These are phyloP conservation scores for Mollisiaceae sp. DNA, from an alignment of 2,329 filamentous ascomycete species.

Conservation along the genomic window DNA sequence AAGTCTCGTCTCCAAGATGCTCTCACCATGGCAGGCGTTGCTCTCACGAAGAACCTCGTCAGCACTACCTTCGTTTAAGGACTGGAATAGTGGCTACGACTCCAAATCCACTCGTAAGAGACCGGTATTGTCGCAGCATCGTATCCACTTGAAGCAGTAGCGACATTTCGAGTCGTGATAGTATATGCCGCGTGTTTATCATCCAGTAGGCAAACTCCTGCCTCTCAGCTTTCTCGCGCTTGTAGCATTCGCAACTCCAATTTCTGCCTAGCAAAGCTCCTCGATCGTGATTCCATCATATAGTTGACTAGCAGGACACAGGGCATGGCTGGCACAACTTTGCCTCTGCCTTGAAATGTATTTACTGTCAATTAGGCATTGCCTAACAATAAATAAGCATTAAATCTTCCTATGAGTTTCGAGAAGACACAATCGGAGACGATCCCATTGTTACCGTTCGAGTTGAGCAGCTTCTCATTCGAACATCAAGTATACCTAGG, in stretches of 20 bases:
- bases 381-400: conserved; percentile 62
- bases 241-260: conserved; percentile 48
- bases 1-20: not conserved
- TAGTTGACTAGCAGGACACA: conserved; percentile 55
- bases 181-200: conserved; percentile 15
- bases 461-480: conserved; percentile 69
- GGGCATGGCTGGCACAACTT: conserved; percentile 61
- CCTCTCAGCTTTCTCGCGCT: conserved; percentile 56
- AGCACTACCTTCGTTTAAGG: conserved; percentile 32
- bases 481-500: conserved; percentile 55
- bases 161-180: conserved; percentile 24
- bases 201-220: conserved; percentile 47
- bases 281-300: conserved; percentile 57
- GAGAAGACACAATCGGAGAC: conserved; percentile 55
- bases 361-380: conserved; percentile 58
- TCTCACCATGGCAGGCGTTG: conserved; percentile 26
- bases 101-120: conserved; percentile 25
- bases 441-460: conserved; percentile 60
- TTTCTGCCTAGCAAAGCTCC: conserved; percentile 57
- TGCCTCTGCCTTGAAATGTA: conserved; percentile 47
- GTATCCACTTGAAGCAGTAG: conserved; percentile 23
- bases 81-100: conserved; percentile 32
- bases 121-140: conserved; percentile 23
- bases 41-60: conserved; percentile 35
- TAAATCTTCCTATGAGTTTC: conserved; percentile 64